Conservation (phyloP, 495 filamentous ascomycete species). For the Pyrenula aspistea region DNA sequence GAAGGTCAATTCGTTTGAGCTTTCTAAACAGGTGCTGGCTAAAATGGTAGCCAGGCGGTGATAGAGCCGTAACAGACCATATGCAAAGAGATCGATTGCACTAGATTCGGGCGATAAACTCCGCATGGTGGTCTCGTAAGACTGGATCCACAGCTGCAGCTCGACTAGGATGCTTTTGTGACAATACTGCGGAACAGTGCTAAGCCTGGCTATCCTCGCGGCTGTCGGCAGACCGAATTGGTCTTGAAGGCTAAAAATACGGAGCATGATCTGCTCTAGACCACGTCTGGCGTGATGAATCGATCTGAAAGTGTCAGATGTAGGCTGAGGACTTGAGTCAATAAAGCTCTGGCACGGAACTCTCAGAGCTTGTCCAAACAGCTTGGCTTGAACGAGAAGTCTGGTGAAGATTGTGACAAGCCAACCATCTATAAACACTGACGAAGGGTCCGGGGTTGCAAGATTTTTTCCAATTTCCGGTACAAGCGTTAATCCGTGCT, state of each 20-base stretch:
- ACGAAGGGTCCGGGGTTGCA: neutral
- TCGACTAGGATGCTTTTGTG: constrained; percentile 6
- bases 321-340: neutral
- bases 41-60: neutral
- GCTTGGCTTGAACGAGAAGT: neutral
- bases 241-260: neutral
- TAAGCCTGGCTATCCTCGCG: neutral
- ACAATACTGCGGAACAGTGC: constrained; percentile 2
- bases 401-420: neutral
- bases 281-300: neutral
- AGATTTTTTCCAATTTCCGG: neutral
- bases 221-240: neutral
- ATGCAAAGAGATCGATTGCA: constrained; percentile 4
- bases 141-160: constrained; percentile 13
- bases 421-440: neutral
- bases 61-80: constrained; percentile 8
- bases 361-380: neutral
- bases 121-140: constrained; percentile 5
- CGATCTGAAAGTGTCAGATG: neutral
- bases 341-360: neutral
- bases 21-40: neutral
- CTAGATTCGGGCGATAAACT: neutral
- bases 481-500: constrained; percentile 17
- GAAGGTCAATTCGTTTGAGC: neutral
- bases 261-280: neutral